These are phyloP conservation scores for Aschersonia sp. DNA, from an alignment of 2,329 filamentous ascomycete species.

Conservation along the genomic window DNA sequence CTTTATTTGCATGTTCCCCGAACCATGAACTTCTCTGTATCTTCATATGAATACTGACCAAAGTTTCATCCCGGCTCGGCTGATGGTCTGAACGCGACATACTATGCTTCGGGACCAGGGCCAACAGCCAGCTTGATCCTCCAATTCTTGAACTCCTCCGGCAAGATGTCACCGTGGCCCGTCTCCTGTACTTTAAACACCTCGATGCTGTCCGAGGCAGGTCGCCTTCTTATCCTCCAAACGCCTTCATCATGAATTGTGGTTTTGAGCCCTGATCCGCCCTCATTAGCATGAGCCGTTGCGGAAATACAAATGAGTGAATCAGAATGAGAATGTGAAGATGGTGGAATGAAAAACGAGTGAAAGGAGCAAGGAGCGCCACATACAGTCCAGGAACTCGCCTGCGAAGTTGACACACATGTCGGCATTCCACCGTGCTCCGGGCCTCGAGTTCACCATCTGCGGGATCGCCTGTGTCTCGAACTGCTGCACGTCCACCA, in stretches of 20 bases:
- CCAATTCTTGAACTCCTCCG: constrained; percentile 66
- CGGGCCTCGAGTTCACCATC: constrained; percentile 52
- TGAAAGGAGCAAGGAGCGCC: not conserved
- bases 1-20: too few relatives aligned
- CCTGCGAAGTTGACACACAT: constrained; percentile 84
- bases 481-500: constrained; percentile 62
- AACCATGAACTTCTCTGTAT: too few relatives aligned
- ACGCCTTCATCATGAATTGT: constrained; percentile 56
- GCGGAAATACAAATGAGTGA: not conserved
- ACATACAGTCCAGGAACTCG: constrained; percentile 61
- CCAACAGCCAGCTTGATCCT: constrained; percentile 37
- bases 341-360: not conserved
- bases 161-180: constrained; percentile 63
- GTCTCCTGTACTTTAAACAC: constrained; percentile 59
- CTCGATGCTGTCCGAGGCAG: constrained; percentile 52
- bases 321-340: not conserved
- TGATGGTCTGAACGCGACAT: not conserved
- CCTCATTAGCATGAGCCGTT: not conserved
- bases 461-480: constrained; percentile 67
- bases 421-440: constrained; percentile 75
- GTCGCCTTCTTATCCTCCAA: constrained; percentile 60
- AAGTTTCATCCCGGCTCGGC: too few relatives aligned
- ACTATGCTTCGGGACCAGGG: constrained; percentile 8
- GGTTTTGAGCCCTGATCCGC: constrained; percentile 41
- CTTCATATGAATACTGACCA: too few relatives aligned